phyloP scores from a whole-genome alignment of 306 rosid species.

The Trifolium pratense region DNA sequence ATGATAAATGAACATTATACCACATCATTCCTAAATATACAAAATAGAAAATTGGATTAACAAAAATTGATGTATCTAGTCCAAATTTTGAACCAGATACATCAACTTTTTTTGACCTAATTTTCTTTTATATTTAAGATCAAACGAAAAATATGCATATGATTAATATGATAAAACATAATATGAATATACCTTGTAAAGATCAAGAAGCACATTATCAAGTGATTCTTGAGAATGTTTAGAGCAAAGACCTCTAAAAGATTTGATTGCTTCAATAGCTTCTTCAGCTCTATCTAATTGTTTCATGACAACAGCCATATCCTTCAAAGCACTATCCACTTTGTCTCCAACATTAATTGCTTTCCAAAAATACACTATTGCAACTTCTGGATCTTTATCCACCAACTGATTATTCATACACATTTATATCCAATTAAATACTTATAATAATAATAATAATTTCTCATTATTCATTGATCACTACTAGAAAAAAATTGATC shows the following conservation, averaged over 20 bases:
- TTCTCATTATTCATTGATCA: too few species aligned
- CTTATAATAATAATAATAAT: neutral
- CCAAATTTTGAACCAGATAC: too few species aligned
- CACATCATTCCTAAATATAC: too few species aligned
- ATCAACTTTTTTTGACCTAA: too few species aligned
- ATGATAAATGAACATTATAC: neutral
- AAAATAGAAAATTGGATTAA: too few species aligned
- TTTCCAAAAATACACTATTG: slow-evolving; percentile 78
- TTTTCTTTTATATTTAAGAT: too few species aligned
- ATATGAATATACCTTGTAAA: slow-evolving; percentile 68
- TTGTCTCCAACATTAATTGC: slow-evolving; percentile 90
- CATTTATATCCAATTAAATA: slow-evolving; percentile 22
- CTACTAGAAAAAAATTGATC: too few species aligned
- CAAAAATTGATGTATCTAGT: too few species aligned
- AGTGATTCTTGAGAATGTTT: slow-evolving; percentile 89
- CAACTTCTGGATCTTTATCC: slow-evolving; percentile 79
- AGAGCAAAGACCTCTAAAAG: slow-evolving; percentile 69
- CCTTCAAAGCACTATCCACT: slow-evolving; percentile 88
- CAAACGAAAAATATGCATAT: neutral
- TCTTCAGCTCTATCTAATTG: slow-evolving; percentile 83
- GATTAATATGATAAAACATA: neutral
- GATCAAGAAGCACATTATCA: slow-evolving; percentile 86
- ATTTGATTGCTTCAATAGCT: slow-evolving; percentile 88
- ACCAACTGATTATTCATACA: slow-evolving; percentile 54
- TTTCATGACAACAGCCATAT: slow-evolving; percentile 97